Evolutionary conservation across 2,329 filamentous ascomycete species (phyloP).

Genomic region (Fusarium vanettenii): DNA sequence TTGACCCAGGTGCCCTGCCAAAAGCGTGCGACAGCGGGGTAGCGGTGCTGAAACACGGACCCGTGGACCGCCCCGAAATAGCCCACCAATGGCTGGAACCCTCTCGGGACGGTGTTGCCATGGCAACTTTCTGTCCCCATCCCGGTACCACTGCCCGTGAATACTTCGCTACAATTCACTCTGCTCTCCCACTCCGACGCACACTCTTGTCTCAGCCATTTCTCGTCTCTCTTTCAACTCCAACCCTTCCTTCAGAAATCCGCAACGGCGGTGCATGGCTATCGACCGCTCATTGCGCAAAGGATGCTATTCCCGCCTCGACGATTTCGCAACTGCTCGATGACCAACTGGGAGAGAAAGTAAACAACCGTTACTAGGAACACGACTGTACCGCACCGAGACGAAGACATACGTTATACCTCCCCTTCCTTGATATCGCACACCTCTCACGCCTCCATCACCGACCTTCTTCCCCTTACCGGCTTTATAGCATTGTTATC

Average conservation of each 20-base stretch:
- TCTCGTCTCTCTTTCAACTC: slow-evolving; percentile 34
- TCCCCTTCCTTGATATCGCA: slow-evolving; percentile 6
- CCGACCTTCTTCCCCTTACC: slow-evolving; percentile 5
- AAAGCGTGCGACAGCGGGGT: slow-evolving; percentile 42
- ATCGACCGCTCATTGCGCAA: slow-evolving; percentile 32
- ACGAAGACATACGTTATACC: slow-evolving; percentile 26
- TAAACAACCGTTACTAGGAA: slow-evolving; percentile 37
- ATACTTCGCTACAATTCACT: slow-evolving; percentile 32
- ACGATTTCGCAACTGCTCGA: slow-evolving; percentile 40
- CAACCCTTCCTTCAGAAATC: slow-evolving; percentile 14
- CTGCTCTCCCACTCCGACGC: slow-evolving; percentile 19
- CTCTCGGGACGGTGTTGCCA: slow-evolving; percentile 30
- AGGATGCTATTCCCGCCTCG: slow-evolving; percentile 39
- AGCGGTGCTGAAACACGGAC: slow-evolving; percentile 38
- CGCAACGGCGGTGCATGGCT: slow-evolving; percentile 33
- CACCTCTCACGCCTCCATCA: slow-evolving; percentile 22
- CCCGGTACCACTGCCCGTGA: slow-evolving; percentile 32
- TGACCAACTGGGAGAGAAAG: slow-evolving; percentile 44
- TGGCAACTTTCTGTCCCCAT: slow-evolving; percentile 31
- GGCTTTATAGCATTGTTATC: slow-evolving; percentile 25
- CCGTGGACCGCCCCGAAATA: slow-evolving; percentile 32
- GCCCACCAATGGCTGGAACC: slow-evolving; percentile 30
- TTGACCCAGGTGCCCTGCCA: too few relatives aligned
- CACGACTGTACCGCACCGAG: slow-evolving; percentile 28
- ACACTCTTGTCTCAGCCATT: slow-evolving; percentile 39